Evolutionary conservation across 2,329 filamentous ascomycete genomes (phyloP).

Genomic region (Trichoderma brevicompactum): DNA sequence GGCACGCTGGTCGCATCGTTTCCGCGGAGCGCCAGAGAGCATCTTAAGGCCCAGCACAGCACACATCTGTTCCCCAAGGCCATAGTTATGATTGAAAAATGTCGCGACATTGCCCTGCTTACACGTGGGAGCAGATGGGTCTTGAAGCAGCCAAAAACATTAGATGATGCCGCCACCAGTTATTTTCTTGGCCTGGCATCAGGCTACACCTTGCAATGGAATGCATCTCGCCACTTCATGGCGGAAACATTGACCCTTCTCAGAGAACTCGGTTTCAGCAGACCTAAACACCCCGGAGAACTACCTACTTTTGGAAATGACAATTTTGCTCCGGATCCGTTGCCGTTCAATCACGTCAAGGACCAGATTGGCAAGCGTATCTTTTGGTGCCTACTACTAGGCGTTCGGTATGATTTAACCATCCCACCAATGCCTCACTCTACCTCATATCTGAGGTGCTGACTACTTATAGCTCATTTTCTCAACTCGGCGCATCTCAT

Average conservation of each 20-base stretch:
- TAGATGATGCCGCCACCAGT: conserved; percentile 68
- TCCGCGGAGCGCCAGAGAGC: conserved; percentile 69
- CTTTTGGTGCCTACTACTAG: conserved; percentile 83
- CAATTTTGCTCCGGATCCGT: conserved; percentile 45
- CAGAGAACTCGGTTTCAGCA: conserved; percentile 68
- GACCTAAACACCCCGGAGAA: conserved; percentile 52
- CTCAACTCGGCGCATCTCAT: conserved; percentile 74
- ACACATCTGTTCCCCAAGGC: conserved; percentile 70
- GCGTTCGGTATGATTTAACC: conserved; percentile 59
- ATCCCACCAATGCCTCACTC: neutral
- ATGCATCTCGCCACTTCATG: conserved; percentile 70
- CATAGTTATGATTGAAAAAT: conserved; percentile 71
- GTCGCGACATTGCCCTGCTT: conserved; percentile 69
- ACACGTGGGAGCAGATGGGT: conserved; percentile 64
- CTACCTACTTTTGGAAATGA: conserved; percentile 48
- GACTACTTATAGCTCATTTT: conserved; percentile 63
- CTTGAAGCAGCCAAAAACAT: conserved; percentile 52
- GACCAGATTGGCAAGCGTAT: conserved; percentile 76
- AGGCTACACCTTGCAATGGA: conserved; percentile 70
- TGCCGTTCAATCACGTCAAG: conserved; percentile 69
- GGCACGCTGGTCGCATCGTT: conserved; percentile 75
- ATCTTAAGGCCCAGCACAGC: conserved; percentile 68
- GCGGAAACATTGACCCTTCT: conserved; percentile 73
- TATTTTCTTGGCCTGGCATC: conserved; percentile 73
- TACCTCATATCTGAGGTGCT: neutral